These are phyloP conservation scores for Tetrahymena elliotti DNA, from an alignment of 73 alveolate genomes.

Conservation along the genomic window DNA sequence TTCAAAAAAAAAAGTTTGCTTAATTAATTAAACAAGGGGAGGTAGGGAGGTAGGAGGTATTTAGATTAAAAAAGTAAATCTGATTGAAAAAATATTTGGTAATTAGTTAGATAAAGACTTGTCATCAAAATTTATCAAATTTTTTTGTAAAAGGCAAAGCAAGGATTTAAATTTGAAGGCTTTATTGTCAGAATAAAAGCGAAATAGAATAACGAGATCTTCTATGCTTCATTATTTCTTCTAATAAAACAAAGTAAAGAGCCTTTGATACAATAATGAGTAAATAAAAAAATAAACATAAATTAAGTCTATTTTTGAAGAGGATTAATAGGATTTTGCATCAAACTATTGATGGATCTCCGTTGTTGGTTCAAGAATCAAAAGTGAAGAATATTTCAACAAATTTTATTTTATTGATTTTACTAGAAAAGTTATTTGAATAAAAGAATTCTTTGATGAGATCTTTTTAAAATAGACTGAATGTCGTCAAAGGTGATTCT, in stretches of 20 bases:
- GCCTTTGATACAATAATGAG: too few relatives aligned
- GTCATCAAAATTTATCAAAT: not conserved
- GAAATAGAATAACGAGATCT: too few relatives aligned
- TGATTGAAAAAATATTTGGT: not conserved
- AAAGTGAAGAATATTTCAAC: not conserved
- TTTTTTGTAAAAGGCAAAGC: not conserved
- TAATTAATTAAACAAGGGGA: too few relatives aligned
- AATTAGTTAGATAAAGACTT: not conserved
- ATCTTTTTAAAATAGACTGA: not conserved
- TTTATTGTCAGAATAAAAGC: not conserved
- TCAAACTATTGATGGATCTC: not conserved
- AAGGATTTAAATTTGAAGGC: not conserved
- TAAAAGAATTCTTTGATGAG: not conserved
- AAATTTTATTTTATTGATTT: too few relatives aligned
- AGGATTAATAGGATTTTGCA: too few relatives aligned
- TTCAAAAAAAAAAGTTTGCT: not conserved
- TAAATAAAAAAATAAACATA: too few relatives aligned
- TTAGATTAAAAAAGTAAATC: too few relatives aligned
- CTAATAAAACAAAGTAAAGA: too few relatives aligned
- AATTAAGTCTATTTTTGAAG: too few relatives aligned
- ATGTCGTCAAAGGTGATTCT: not conserved
- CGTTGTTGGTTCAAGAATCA: not conserved
- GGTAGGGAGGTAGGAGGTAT: not conserved
- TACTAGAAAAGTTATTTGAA: not conserved
- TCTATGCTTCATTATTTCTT: too few relatives aligned